These are phyloP conservation scores for Scedosporium dehoogii DNA, from an alignment of 2,329 filamentous ascomycete genomes.

Conservation along the genomic window DNA sequence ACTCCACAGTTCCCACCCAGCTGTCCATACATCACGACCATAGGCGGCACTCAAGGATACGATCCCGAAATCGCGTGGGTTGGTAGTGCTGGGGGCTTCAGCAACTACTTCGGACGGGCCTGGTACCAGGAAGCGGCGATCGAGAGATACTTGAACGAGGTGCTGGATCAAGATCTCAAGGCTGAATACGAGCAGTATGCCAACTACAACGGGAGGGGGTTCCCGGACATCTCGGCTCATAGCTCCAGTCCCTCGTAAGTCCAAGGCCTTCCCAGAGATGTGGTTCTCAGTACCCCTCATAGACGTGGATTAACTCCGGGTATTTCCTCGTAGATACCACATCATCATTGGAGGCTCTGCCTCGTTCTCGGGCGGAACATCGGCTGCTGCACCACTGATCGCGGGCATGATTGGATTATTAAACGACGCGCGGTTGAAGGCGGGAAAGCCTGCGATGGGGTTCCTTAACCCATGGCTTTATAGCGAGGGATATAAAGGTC, in stretches of 20 bases:
- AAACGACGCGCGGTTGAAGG: conserved; percentile 50
- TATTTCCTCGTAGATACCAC: conserved; percentile 13
- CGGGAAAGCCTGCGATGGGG: conserved; percentile 42
- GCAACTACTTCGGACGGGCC: conserved; percentile 33
- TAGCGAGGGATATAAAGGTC: conserved; percentile 17
- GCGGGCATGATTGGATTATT: conserved; percentile 54
- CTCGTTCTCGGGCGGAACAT: conserved; percentile 22
- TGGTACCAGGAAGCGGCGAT: conserved; percentile 35
- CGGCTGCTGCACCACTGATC: conserved; percentile 51
- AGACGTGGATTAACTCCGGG: too few relatives aligned
- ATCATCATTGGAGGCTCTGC: conserved; percentile 20
- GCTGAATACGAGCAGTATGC: conserved; percentile 38
- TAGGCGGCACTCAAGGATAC: conserved; percentile 45
- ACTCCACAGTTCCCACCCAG: conserved; percentile 24
- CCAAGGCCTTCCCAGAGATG: not conserved
- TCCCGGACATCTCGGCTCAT: conserved; percentile 54
- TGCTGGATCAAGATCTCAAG: conserved; percentile 21
- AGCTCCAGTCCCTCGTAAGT: conserved; percentile 16
- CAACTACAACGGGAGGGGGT: conserved; percentile 40
- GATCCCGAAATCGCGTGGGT: conserved; percentile 42
- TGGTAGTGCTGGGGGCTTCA: conserved; percentile 44
- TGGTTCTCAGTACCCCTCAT: not conserved
- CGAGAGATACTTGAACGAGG: conserved; percentile 28
- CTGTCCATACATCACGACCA: conserved; percentile 52
- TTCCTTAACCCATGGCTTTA: conserved; percentile 57